A percentile compares a stretch with the other conserved stretches of the same genome.
These are phyloP conservation scores for Rhizopogon sp. DNA, from an alignment of 768 basidiomycete genomes.

Conservation along the genomic window DNA sequence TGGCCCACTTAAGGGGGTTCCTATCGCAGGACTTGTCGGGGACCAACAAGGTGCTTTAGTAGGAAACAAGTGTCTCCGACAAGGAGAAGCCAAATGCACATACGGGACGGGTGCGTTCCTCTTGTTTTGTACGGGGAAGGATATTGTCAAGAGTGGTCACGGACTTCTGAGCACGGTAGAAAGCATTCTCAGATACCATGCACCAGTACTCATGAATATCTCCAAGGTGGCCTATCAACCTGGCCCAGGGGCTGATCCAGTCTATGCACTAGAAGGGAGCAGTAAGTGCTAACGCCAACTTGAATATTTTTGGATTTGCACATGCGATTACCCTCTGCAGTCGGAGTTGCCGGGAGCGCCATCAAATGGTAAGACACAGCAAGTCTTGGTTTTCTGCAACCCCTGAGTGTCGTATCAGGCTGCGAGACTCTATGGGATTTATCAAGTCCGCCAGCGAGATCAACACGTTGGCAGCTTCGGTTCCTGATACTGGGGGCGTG, in stretches of 20 bases:
- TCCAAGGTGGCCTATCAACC: conserved; percentile 83
- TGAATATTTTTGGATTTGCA: neutral
- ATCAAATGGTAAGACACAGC: conserved; percentile 68
- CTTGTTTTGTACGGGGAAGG: conserved; percentile 87
- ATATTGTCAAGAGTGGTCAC: conserved; percentile 80
- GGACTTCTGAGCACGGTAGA: conserved; percentile 83
- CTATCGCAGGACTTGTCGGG: conserved; percentile 91
- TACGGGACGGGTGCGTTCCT: conserved; percentile 98
- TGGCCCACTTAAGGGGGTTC: conserved; percentile 67
- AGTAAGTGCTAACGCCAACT: conserved; percentile 46
- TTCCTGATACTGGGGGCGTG: conserved; percentile 77
- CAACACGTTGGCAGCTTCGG: conserved; percentile 76
- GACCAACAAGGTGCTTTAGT: conserved; percentile 97
- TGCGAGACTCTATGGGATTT: conserved; percentile 85
- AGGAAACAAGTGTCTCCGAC: conserved; percentile 90
- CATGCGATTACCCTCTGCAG: conserved; percentile 28
- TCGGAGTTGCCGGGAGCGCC: conserved; percentile 92
- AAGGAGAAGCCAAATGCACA: conserved; percentile 96
- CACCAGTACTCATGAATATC: conserved; percentile 2
- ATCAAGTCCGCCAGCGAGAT: conserved; percentile 80
- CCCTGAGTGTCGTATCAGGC: conserved; percentile 34
- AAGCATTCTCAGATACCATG: neutral
- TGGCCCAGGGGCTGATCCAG: conserved; percentile 68
- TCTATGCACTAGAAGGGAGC: conserved; percentile 93
- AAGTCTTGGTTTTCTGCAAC: neutral